phyloP scores from a whole-genome alignment of 1,284 basidiomycete species.

The Apiotrichum mycotoxinovorans region DNA sequence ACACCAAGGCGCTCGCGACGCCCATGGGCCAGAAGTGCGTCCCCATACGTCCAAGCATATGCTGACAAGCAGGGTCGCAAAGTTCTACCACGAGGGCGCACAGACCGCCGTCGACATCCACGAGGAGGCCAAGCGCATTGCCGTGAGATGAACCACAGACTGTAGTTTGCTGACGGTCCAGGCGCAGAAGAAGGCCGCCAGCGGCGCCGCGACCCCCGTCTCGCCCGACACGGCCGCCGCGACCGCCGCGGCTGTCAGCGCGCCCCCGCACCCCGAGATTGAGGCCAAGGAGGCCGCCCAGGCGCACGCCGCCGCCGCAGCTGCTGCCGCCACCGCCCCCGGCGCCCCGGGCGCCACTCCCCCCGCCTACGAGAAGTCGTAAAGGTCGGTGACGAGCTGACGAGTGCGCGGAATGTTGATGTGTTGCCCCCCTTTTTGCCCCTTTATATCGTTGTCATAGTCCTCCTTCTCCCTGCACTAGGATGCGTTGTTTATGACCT shows the following conservation, averaged over 20 bases:
- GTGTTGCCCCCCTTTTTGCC: neutral
- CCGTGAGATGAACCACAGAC: conserved; percentile 22
- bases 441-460: neutral
- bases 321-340: neutral
- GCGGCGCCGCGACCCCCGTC: conserved; percentile 3
- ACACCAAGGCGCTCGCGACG: conserved; percentile 67
- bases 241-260: conserved; percentile 20
- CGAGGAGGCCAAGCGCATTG: conserved; percentile 54
- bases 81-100: conserved; percentile 65
- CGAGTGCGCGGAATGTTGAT: neutral
- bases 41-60: no score
- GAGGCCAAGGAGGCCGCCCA: conserved; percentile 15
- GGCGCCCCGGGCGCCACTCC: neutral
- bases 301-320: neutral
- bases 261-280: conserved; percentile 12
- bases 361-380: conserved; percentile 1
- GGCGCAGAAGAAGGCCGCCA: conserved; percentile 41
- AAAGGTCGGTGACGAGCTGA: neutral
- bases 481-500: no score
- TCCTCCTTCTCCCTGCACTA: no score
- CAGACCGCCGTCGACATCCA: conserved; percentile 62
- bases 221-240: conserved; percentile 9
- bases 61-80: conserved; percentile 41
- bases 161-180: conserved; percentile 13
- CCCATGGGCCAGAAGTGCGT: conserved; percentile 65